Evolutionary conservation across 2,329 filamentous ascomycete species (phyloP), one percentile per base, ranked within the genome.

Genomic region (Colletotrichum navitas): DNA sequence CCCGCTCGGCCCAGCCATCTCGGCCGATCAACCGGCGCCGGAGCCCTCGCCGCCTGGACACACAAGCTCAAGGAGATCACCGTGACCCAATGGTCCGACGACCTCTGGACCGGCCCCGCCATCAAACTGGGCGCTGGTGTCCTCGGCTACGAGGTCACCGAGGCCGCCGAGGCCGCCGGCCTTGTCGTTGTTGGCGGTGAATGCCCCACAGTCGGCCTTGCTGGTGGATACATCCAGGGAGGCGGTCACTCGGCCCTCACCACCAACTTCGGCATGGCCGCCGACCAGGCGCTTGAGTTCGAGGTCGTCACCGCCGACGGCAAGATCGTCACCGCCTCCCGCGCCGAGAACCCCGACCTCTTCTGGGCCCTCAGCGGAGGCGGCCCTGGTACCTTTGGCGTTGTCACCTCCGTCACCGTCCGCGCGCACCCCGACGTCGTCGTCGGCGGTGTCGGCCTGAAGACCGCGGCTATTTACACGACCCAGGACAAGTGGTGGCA

Each of bases 361-460:
- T 92, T 89, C 80, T 92, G 89, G 90, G 90, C 90, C 1, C 78
- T 91, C 1, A 82, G 83, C 52, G 89, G 89, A 4, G 89, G 90
- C 0, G 89, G 90, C 2, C 86, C 85, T 12, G 88, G 88, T 21
- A 90, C 84, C 39, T 92, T 87, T 74, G 89, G 83, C 2, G 82
- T 91, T 2, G 87, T 91, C 1, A 78, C 84, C 21, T 87, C 86
- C 2, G 82, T 90, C 77, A 90, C 87, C 0, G 80, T 85, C 51
- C 87, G 86, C 72, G 83, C 85, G 1, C 82, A 89, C 76, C 79
- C 81, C 0, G 83, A 86, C 66, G 77, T 77, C 8, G 77, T 78
- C 0, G 80, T 85, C 4, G 81, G 83, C 1, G 86, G 83, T 2
- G 81, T 84, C 1, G 83, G 80, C 5, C 76, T 89, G 66, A 11